These are phyloP conservation scores for Irpex lacteus DNA, from an alignment of 1,284 basidiomycete species.

Conservation along the genomic window DNA sequence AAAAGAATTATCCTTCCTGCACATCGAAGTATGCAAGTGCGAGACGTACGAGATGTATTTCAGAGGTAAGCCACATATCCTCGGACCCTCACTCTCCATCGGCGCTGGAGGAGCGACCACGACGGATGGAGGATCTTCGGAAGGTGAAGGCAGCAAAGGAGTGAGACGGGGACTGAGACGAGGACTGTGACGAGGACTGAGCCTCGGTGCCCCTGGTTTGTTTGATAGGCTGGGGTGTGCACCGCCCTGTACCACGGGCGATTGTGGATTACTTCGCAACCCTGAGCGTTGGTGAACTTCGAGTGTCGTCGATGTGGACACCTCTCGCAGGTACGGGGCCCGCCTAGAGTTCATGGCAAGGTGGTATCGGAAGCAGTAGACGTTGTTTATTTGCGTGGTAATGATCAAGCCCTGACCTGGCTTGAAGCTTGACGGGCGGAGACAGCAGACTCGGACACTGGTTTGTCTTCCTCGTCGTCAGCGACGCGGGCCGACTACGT, in stretches of 20 bases:
- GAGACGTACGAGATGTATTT: conserved; percentile 62
- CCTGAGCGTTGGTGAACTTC: conserved; percentile 44
- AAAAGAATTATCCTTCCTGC: not conserved
- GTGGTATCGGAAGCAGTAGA: not conserved
- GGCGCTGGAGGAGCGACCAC: conserved; percentile 18
- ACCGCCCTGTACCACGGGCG: conserved; percentile 27
- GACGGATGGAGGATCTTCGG: conserved; percentile 22
- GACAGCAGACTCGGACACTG: too few relatives aligned
- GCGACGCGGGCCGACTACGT: not conserved
- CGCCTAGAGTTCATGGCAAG: conserved; percentile 22
- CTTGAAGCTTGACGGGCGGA: too few relatives aligned
- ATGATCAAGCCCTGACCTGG: too few relatives aligned
- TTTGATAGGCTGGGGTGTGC: conserved; percentile 17
- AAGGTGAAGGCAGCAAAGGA: conserved; percentile 35
- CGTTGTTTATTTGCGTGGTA: not conserved
- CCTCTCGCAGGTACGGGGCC: conserved; percentile 28
- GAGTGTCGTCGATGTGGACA: conserved; percentile 24
- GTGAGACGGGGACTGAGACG: conserved; percentile 34
- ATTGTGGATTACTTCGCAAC: conserved; percentile 28
- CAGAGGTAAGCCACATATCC: conserved; percentile 52
- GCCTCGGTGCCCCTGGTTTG: conserved; percentile 14
- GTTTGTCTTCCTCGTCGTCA: not conserved
- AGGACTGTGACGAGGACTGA: conserved; percentile 33
- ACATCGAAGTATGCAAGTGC: not conserved
- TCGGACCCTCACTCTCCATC: conserved; percentile 29